phyloP scores from a whole-genome alignment of 352 stramenopile genomes.

The Globisporangium megalacanthum region DNA sequence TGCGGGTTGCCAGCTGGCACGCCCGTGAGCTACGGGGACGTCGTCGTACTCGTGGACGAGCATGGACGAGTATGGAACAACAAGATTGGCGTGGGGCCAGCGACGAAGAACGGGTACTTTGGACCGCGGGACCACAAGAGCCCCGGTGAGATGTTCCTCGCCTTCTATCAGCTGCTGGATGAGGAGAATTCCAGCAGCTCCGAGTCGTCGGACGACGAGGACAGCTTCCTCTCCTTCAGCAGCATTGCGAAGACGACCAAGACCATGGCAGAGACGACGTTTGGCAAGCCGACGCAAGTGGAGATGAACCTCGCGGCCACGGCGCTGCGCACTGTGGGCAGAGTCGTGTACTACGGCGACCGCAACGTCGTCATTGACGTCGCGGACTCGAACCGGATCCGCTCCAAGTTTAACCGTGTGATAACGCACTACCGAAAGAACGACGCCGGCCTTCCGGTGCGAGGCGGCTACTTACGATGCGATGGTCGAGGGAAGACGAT shows the following conservation, averaged over 20 bases:
- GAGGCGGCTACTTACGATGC: slow-evolving; percentile 67
- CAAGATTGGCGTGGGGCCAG: slow-evolving; percentile 73
- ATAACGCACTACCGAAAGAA: slow-evolving; percentile 78
- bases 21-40: slow-evolving; percentile 75
- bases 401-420: slow-evolving; percentile 81
- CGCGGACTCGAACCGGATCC: slow-evolving; percentile 71
- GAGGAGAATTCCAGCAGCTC: slow-evolving; percentile 40
- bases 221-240: slow-evolving; percentile 64
- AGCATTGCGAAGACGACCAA: slow-evolving; percentile 57
- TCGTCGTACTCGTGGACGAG: slow-evolving; percentile 75
- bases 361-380: slow-evolving; percentile 76
- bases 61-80: slow-evolving; percentile 77
- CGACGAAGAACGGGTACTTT: slow-evolving; percentile 78
- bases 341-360: slow-evolving; percentile 78
- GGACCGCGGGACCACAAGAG: slow-evolving; percentile 63
- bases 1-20: slow-evolving; percentile 43
- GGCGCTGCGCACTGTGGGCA: slow-evolving; percentile 49
- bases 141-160: slow-evolving; percentile 75
- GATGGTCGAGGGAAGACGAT: slow-evolving; percentile 71
- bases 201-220: slow-evolving; percentile 49
- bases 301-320: slow-evolving; percentile 45
- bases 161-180: slow-evolving; percentile 57
- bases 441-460: slow-evolving; percentile 34
- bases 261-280: slow-evolving; percentile 62
- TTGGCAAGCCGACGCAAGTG: slow-evolving; percentile 50